Evolutionary conservation across 768 basidiomycete species (phyloP).

Genomic region (Trametes punicea): DNA sequence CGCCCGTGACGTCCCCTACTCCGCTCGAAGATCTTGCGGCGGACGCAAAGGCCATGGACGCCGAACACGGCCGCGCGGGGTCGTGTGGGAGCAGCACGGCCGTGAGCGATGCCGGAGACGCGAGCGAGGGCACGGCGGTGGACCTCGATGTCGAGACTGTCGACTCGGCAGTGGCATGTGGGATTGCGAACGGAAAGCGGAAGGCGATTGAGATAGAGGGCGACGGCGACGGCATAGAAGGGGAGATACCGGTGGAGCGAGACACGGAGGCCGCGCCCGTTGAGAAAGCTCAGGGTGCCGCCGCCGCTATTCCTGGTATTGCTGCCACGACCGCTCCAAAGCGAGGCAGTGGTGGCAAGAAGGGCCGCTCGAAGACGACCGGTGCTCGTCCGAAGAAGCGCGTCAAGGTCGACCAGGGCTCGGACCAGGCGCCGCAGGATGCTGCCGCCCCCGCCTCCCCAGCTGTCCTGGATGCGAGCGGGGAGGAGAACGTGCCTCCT

Average conservation of each 20-base stretch:
- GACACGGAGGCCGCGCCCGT: background rate
- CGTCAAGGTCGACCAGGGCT: background rate
- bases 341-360: background rate
- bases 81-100: conserved; percentile 20
- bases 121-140: conserved; percentile 18
- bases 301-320: background rate
- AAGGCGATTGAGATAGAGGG: conserved; percentile 7
- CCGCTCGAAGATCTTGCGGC: background rate
- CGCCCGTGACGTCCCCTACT: background rate
- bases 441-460: background rate
- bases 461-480: background rate
- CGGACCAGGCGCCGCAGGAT: background rate
- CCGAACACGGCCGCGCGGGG: background rate
- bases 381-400: conserved; percentile 11
- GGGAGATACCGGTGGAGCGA: too few relatives aligned
- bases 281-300: background rate
- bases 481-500: conserved; percentile 2
- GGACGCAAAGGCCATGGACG: background rate
- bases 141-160: background rate
- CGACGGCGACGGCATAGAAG: background rate
- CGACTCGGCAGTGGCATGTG: background rate
- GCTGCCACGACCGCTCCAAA: background rate
- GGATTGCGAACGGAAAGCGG: conserved; percentile 9
- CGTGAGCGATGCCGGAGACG: conserved; percentile 15
- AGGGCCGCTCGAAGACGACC: background rate